Evolutionary conservation across 352 stramenopile genomes (phyloP).

Genomic region (Phytophthora sojae): DNA sequence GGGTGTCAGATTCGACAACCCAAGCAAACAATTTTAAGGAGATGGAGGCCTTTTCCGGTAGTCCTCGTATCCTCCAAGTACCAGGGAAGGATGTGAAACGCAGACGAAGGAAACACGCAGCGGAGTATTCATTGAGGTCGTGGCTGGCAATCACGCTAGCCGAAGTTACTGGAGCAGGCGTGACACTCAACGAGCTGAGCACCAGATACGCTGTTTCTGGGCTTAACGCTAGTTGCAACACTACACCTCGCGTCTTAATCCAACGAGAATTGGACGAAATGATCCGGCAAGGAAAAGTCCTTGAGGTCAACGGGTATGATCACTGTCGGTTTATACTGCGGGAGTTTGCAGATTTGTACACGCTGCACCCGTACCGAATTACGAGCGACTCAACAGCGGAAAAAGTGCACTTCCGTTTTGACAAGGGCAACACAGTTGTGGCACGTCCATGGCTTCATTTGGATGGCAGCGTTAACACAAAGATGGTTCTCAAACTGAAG

Average conservation of each 20-base stretch:
- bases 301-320: slow-evolving; percentile 75
- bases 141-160: slow-evolving; percentile 33
- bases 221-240: slow-evolving; percentile 11
- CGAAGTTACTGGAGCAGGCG: slow-evolving; percentile 26
- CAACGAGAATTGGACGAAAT: slow-evolving; percentile 47
- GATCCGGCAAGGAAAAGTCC: slow-evolving; percentile 45
- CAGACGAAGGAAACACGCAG: slow-evolving; percentile 16
- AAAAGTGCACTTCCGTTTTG: slow-evolving; percentile 80
- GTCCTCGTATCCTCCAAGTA: slow-evolving; percentile 4
- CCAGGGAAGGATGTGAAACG: not conserved
- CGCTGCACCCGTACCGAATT: slow-evolving; percentile 64
- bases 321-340: slow-evolving; percentile 60
- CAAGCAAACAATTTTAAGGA: slow-evolving; percentile 34
- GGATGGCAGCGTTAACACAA: slow-evolving; percentile 70
- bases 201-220: slow-evolving; percentile 23
- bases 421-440: slow-evolving; percentile 63
- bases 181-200: slow-evolving; percentile 36
- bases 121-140: slow-evolving; percentile 14
- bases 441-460: slow-evolving; percentile 79
- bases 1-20: slow-evolving; percentile 27
- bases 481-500: slow-evolving; percentile 68
- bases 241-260: slow-evolving; percentile 17
- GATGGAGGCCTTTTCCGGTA: slow-evolving; percentile 59
- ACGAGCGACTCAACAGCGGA: slow-evolving; percentile 49
- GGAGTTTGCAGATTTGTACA: slow-evolving; percentile 62